Conservation (phyloP, 441 rosid genomes). For the Euphorbia schlechtendalii region DNA sequence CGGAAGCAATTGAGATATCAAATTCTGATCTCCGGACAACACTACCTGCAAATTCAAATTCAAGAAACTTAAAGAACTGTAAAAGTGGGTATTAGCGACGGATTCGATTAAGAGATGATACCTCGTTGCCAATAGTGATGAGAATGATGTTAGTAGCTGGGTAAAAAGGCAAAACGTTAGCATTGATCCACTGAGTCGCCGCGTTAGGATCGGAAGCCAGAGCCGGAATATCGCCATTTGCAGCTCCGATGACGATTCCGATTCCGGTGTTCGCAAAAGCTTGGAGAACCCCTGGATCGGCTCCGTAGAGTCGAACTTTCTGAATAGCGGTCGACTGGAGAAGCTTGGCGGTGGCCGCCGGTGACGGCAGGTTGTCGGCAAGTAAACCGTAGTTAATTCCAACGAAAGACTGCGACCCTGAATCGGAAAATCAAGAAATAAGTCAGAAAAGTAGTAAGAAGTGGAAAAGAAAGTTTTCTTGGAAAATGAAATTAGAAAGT, state of each 20-base stretch:
- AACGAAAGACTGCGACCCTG: slow-evolving; percentile 72
- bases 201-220: slow-evolving; percentile 71
- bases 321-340: slow-evolving; percentile 62
- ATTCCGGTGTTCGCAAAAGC: slow-evolving; percentile 76
- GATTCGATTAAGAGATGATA: slow-evolving; percentile 8
- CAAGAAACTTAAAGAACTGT: not conserved
- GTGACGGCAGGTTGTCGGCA: slow-evolving; percentile 91
- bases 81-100: not conserved
- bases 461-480: not conserved
- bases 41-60: slow-evolving; percentile 39
- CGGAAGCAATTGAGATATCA: slow-evolving; percentile 68
- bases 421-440: not conserved
- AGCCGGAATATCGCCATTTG: slow-evolving; percentile 74
- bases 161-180: slow-evolving; percentile 67
- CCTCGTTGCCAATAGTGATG: slow-evolving; percentile 91
- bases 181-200: slow-evolving; percentile 72
- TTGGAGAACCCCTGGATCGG: slow-evolving; percentile 67
- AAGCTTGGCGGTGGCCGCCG: slow-evolving; percentile 65
- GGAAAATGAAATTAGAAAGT: not conserved
- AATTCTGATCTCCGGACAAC: slow-evolving; percentile 50
- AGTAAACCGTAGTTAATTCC: slow-evolving; percentile 89
- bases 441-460: not conserved
- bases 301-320: slow-evolving; percentile 77
- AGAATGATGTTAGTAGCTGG: slow-evolving; percentile 78
- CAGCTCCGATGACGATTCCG: slow-evolving; percentile 70